Evolutionary conservation across 1,284 basidiomycete genomes (phyloP), one percentile per base, ranked within the genome.

Genomic region (Tetrapyrgos nigripes): DNA sequence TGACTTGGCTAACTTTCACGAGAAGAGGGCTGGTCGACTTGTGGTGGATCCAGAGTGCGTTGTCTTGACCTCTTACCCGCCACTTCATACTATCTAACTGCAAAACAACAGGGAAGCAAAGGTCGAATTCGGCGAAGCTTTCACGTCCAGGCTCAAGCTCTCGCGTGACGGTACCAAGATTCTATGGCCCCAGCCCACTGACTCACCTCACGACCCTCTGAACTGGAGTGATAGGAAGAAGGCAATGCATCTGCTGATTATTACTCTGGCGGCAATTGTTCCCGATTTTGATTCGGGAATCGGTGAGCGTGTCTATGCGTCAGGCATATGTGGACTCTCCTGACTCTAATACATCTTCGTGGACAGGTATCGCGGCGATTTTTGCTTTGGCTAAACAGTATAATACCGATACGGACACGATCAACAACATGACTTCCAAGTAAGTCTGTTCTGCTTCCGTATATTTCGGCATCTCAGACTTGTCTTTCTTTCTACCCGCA

Each of bases 211-310:
- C 9, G 87, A 89, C 64, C 88, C 88, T 3, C 87, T 88, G 71
- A 89, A 89, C 64, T 87, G 86, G 74, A 71, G 76, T 53, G 60
- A 70, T 45, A 56, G 70, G 21, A 71, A 73, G 35, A 89, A 89
- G 72, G 76, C 78, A 43, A 57, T 87, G 3, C 84, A 85, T 55
- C 71, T 89, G 26, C 61, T 85, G 37, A 85, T 89, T 59, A 76
- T 87, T 57, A 88, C 87, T 0, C 68, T 89, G 35, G 86, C 88
- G 9, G 85, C 88, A 3, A 83, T 89, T 40, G 82, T 88, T 10
- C 88, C 88, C 0, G 88, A 89, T 65, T 89, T 89, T 62, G 84
- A 87, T 63, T 88, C 86, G 13, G 86, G 83, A 0, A 86, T 87
- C 60, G 86, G 87, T 85, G 24, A 53, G 77, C 63, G n/a, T 17